phyloP scores from a whole-genome alignment of 1,284 basidiomycete genomes.

The Pascua sp. region DNA sequence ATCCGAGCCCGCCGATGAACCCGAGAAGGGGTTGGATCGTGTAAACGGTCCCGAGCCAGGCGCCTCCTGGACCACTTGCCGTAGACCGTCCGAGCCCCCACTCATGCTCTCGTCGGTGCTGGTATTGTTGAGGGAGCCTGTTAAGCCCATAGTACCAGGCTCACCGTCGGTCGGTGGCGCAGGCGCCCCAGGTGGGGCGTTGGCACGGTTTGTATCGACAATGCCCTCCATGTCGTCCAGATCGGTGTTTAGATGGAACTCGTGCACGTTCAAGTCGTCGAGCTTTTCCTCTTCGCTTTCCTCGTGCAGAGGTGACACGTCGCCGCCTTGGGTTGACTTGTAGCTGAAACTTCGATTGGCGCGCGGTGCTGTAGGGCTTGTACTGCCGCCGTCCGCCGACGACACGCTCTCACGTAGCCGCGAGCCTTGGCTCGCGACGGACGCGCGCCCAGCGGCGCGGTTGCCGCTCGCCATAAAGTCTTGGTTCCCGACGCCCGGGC shows the following conservation, averaged over 20 bases:
- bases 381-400: conserved; percentile 1
- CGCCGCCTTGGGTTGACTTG: conserved; percentile 2
- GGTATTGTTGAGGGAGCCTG: conserved; percentile 29
- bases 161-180: background rate
- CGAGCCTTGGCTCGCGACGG: too few relatives aligned
- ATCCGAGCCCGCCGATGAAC: conserved; percentile 4
- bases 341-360: conserved; percentile 1
- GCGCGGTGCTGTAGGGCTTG: background rate
- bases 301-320: conserved; percentile 36
- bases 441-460: too few relatives aligned
- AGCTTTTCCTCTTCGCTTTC: conserved; percentile 17
- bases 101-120: conserved; percentile 17
- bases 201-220: conserved; percentile 56
- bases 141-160: conserved; percentile 15
- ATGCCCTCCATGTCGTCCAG: conserved; percentile 80
- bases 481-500: background rate
- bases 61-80: background rate
- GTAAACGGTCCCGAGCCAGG: conserved; percentile 2
- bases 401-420: conserved; percentile 1
- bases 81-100: background rate
- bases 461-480: background rate
- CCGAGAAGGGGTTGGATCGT: conserved; percentile 11
- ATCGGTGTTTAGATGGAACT: conserved; percentile 67
- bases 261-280: conserved; percentile 9
- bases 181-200: conserved; percentile 10